Evolutionary conservation across 176 grass and related monocot species (phyloP), one percentile per base, ranked within the genome.

Genomic region (Carex kokanica): DNA sequence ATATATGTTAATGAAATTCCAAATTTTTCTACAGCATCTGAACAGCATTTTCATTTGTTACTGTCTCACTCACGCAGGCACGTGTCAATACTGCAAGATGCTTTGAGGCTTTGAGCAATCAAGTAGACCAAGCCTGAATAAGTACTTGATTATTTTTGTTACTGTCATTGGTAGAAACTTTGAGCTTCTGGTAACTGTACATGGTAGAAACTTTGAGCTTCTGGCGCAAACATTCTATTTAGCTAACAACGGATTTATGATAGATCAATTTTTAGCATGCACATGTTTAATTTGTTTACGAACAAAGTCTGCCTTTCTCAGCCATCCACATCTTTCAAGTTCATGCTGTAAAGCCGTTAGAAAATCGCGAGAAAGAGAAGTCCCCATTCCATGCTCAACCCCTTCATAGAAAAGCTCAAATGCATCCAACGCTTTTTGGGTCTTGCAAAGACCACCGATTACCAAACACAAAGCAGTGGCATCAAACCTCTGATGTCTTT

Each of bases 331-430:
- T 79, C 86, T 61, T 57, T 94, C 90, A 1, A 98, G 92, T 36
- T 88, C 87, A 85, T 85, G 79, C 20, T 87, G 91, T 65, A 98
- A 89, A 66, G 77, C 64, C 54, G 71, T 85, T 81, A 98, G 84
- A 85, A 83, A 89, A 82, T 74, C 78, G 63, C 83, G 86, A 78
- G 85, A 63, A 83, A 86, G 86, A 81, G 86, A 69, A 79, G 77
- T 56, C 82, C 25, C 63, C 57, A 82, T 66, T 91, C 81, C 64
- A 18, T 57, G 89, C 80, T 92, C 92, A 6, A 91, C 65, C 58
- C 90, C 68, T 18, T 91, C 87, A 78, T 91, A 97, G 45, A 92
- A 93, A 84, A 97, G 78, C 18, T 24, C 62, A 79, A 97, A 97
- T 17, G 92, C 88, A n/a, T 92, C 88, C 34, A 85, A 87, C 47